Evolutionary conservation across 345 rosid species (phyloP).

Genomic region (Bruguiera parviflora): DNA sequence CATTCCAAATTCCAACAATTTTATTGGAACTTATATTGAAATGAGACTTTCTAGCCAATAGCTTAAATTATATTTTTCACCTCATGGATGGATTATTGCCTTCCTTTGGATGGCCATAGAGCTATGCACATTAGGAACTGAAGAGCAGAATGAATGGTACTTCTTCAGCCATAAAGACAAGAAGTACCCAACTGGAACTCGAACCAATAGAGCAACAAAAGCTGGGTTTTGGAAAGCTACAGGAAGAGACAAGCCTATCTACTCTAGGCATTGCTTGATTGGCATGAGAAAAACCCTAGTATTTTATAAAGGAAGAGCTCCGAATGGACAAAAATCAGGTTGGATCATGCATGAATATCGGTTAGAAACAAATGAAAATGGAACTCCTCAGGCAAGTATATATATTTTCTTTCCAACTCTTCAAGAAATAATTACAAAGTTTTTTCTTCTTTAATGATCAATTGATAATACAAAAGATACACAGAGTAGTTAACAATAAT

Average conservation of each 20-base stretch:
- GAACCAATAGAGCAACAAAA: conserved; percentile 93
- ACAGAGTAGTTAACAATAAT: too few relatives aligned
- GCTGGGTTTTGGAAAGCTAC: conserved; percentile 99
- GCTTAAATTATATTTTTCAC: too few relatives aligned
- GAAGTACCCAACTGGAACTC: conserved; percentile 98
- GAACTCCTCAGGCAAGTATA: conserved; percentile 69
- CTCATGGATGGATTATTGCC: not conserved
- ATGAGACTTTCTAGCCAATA: too few relatives aligned
- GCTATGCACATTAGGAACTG: conserved; percentile 75
- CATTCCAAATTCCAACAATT: not conserved
- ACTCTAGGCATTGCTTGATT: conserved; percentile 59
- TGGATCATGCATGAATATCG: conserved; percentile 99
- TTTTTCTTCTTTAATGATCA: too few relatives aligned
- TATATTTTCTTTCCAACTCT: not conserved
- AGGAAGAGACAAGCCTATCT: conserved; percentile 92
- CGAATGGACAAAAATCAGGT: conserved; percentile 88
- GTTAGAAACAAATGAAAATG: conserved; percentile 86
- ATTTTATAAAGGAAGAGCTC: conserved; percentile 93
- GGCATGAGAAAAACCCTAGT: conserved; percentile 98
- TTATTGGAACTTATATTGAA: too few relatives aligned
- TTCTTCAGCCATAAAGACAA: conserved; percentile 98
- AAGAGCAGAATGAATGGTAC: conserved; percentile 95
- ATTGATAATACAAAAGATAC: too few relatives aligned
- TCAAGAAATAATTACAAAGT: too few relatives aligned
- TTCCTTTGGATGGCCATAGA: conserved; percentile 31